A percentile compares a stretch with the other conserved stretches of the same genome.
These are phyloP conservation scores for Mycocentrospora acerina DNA, from an alignment of 2,329 filamentous ascomycete species.

Conservation along the genomic window DNA sequence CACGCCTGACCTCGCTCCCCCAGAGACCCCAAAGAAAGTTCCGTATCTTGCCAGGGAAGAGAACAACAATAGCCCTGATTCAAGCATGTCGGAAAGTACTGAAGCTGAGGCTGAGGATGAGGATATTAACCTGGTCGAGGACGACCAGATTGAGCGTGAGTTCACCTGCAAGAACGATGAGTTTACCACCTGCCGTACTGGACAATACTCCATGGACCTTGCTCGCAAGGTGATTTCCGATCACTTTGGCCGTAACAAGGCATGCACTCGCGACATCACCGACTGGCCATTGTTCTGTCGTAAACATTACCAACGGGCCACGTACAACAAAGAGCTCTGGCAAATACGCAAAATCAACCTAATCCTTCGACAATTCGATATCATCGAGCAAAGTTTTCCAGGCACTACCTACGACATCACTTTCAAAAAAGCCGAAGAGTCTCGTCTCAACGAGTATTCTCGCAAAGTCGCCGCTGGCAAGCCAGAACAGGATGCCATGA, in stretches of 20 bases:
- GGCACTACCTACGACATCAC: conserved; percentile 34
- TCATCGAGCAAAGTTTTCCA: conserved; percentile 32
- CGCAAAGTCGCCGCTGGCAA: conserved; percentile 22
- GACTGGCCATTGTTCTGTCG: conserved; percentile 42
- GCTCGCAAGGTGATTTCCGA: conserved; percentile 44
- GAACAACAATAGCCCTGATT: conserved; percentile 6
- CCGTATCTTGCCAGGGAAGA: conserved; percentile 1
- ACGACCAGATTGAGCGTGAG: conserved; percentile 20
- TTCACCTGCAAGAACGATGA: conserved; percentile 38
- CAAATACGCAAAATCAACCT: conserved; percentile 36
- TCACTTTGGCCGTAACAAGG: conserved; percentile 45
- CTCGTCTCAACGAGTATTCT: conserved; percentile 32
- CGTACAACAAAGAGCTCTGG: conserved; percentile 40
- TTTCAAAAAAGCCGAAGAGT: conserved; percentile 40
- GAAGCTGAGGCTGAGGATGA: neutral
- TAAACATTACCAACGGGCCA: conserved; percentile 45
- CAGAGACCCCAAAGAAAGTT: conserved; percentile 8
- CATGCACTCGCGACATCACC: conserved; percentile 32
- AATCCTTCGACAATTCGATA: conserved; percentile 35
- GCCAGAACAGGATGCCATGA: conserved; percentile 9
- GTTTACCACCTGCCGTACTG: conserved; percentile 31
- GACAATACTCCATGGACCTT: conserved; percentile 34
- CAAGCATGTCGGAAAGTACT: neutral
- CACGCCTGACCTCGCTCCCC: conserved; percentile 1
- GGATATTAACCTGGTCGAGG: conserved; percentile 2